Evolutionary conservation across 257 asterid genomes (phyloP), one percentile per base, ranked within the genome.

Genomic region (Lavandula angustifolia): DNA sequence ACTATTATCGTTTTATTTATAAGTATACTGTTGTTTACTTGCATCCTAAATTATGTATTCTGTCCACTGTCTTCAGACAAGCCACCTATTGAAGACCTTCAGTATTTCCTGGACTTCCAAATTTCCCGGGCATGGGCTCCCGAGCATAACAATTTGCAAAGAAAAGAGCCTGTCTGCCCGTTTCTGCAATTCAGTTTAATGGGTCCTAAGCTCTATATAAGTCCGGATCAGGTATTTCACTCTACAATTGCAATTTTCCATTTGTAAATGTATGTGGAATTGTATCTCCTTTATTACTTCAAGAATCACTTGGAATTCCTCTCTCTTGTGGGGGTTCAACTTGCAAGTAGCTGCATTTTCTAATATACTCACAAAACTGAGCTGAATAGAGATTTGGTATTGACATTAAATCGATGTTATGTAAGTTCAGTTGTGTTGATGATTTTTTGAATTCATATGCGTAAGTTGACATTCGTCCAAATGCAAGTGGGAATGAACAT

Each of bases 71-170:
- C 64, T 76, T 52, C 96, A 94, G 99, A 90, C 81, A 94, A 94
- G 79, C 99, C 99, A 46, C 99, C 97, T 6, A 94, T 94, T 13
- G 97, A 94, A 88, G 99, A 94, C 83, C 84, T 94, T 66, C 99
- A 94, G 79, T 90, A 94, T 78, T 94, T 94, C 81, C 68, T 94
- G 62, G 99, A 94, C 79, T 94, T 90, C 75, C 99, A 94, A 83
- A 94, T 94, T 73, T 67, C 95, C 68, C 88, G 85, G 44, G 88
- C 69, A 66, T 94, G 99, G 99, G 99, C 99, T 64, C 99, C 99
- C 9, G 99, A 94, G 79, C 96, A 80, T 75, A 94, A 84, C 75
- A 86, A 76, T 67, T 81, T 84, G 67, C 97, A 84, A 49, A 65
- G 99, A 61, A 94, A 94, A 81, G 99, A 83, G 75, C 99, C 99